A percentile compares a stretch with the other conserved stretches of the same genome.
phyloP scores from a whole-genome alignment of 2,329 filamentous ascomycete species.

The Diaporthe australafricana region DNA sequence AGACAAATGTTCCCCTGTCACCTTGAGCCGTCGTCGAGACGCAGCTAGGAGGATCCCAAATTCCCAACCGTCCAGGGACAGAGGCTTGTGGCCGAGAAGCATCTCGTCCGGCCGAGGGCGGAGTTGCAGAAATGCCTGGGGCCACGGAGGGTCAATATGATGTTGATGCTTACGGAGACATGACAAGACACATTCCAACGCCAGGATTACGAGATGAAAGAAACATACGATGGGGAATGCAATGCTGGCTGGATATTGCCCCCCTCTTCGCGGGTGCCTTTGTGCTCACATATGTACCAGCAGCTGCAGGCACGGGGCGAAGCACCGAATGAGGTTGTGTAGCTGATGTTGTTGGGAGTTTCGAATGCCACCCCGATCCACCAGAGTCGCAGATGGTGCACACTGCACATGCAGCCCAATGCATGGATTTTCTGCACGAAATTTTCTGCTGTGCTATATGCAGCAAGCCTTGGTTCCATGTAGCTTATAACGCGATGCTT shows the following conservation, averaged over 20 bases:
- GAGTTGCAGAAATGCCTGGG: neutral
- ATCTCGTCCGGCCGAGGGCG: slow-evolving; percentile 1
- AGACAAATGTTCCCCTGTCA: slow-evolving; percentile 14
- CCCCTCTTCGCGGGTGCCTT: neutral
- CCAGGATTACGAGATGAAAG: neutral
- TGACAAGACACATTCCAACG: neutral
- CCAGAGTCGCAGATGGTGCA: slow-evolving; percentile 23
- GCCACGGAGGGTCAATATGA: neutral
- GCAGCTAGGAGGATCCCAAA: slow-evolving; percentile 4
- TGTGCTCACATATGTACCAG: slow-evolving; percentile 16
- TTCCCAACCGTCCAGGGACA: neutral
- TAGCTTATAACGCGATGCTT: slow-evolving; percentile 21
- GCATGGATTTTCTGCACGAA: slow-evolving; percentile 13
- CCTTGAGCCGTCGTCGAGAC: slow-evolving; percentile 1
- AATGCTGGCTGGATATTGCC: neutral
- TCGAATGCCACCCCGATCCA: slow-evolving; percentile 17
- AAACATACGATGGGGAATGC: slow-evolving; percentile 8
- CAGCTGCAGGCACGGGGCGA: slow-evolving; percentile 25
- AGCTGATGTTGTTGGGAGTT: slow-evolving; percentile 18
- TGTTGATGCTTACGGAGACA: slow-evolving; percentile 1
- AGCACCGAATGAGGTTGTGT: slow-evolving; percentile 18
- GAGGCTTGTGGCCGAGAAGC: neutral
- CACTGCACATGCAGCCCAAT: slow-evolving; percentile 2
- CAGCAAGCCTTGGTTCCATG: neutral
- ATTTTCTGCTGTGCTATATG: slow-evolving; percentile 2